A percentile compares a stretch with the other conserved stretches of the same genome.
These are phyloP conservation scores for Pachyrhizus erosus DNA, from an alignment of 306 rosid species.

Conservation along the genomic window DNA sequence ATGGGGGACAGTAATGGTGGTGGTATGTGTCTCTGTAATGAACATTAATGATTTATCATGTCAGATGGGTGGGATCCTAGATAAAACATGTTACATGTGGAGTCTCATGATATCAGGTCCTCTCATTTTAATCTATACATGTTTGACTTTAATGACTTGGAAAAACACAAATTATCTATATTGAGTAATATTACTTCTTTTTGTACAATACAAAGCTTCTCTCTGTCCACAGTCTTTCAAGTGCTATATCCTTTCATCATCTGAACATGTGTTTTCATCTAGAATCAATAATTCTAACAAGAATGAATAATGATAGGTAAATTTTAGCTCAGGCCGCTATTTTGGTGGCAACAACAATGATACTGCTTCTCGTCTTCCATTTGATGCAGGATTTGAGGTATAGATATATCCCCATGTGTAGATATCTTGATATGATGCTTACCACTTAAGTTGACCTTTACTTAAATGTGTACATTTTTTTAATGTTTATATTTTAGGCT, in stretches of 20 bases:
- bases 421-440: slow-evolving; percentile 29
- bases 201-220: slow-evolving; percentile 25
- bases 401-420: slow-evolving; percentile 13
- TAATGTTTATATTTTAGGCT: slow-evolving; percentile 58
- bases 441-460: slow-evolving; percentile 15
- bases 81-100: slow-evolving; percentile 19
- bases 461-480: slow-evolving; percentile 29
- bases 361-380: slow-evolving; percentile 71
- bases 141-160: background rate
- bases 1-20: background rate
- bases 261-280: slow-evolving; percentile 9
- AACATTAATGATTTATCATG: background rate
- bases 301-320: slow-evolving; percentile 66
- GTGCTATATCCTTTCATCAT: slow-evolving; percentile 27
- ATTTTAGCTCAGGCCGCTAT: slow-evolving; percentile 96
- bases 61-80: background rate
- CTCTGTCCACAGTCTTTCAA: background rate
- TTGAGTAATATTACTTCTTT: slow-evolving; percentile 13
- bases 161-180: slow-evolving; percentile 4
- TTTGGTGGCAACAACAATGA: slow-evolving; percentile 65
- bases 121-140: background rate
- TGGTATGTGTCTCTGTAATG: slow-evolving; percentile 19
- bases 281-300: slow-evolving; percentile 42
- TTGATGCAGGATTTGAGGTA: slow-evolving; percentile 99
- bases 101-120: slow-evolving; percentile 26